A percentile compares a stretch with the other conserved stretches of the same genome.
Evolutionary conservation across 2,329 filamentous ascomycete genomes (phyloP).

Genomic region (Zymoseptoria tritici): DNA sequence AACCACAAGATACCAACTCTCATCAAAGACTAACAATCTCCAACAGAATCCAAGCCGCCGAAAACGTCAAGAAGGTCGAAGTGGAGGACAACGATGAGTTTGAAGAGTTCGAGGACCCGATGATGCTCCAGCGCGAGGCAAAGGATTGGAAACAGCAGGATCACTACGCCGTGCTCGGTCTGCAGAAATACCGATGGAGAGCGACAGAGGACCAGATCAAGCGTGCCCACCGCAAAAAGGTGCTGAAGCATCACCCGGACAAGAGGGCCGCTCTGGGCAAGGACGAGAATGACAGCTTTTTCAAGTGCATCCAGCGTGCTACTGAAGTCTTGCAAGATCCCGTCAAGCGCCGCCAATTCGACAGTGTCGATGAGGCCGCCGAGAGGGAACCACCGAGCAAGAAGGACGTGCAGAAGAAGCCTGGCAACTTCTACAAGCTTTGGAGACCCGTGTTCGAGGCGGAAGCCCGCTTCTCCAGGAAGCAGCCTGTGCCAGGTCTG

Average conservation of each 20-base stretch:
- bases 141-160: conserved; percentile 99
- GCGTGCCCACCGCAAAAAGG: conserved; percentile 98
- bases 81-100: conserved; percentile 88
- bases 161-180: conserved; percentile 91
- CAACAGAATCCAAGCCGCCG: conserved; percentile 78
- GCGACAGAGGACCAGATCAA: conserved; percentile 98
- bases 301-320: conserved; percentile 99
- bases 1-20: neutral
- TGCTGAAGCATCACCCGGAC: conserved; percentile 96
- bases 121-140: conserved; percentile 85
- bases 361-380: conserved; percentile 90
- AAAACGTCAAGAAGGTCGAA: conserved; percentile 92
- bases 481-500: conserved; percentile 77
- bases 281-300: conserved; percentile 93
- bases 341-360: conserved; percentile 85
- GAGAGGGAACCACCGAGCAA: conserved; percentile 88
- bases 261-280: conserved; percentile 91
- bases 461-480: conserved; percentile 87
- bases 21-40: conserved; percentile 45
- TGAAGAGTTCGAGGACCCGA: conserved; percentile 85
- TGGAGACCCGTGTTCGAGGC: conserved; percentile 87
- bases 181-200: conserved; percentile 84
- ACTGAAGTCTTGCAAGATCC: conserved; percentile 91
- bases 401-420: conserved; percentile 65
- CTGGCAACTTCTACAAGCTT: conserved; percentile 89